A percentile compares a stretch with the other conserved stretches of the same genome.
phyloP scores from a whole-genome alignment of 495 filamentous ascomycete species.

The Beverwykella pulmonaria region DNA sequence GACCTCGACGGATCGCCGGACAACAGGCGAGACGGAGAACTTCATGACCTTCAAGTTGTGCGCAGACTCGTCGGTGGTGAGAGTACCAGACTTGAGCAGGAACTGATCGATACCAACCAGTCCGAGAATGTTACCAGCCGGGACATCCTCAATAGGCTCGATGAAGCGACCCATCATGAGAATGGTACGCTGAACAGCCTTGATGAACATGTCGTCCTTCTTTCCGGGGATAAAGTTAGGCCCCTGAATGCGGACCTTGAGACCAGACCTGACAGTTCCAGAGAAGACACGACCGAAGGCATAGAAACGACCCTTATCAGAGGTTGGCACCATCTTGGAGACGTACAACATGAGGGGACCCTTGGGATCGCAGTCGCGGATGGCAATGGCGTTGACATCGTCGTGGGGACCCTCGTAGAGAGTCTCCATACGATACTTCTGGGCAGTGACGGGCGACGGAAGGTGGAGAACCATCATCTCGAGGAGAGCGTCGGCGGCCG shows the following conservation, averaged over 20 bases:
- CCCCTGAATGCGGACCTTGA: slow-evolving; percentile 99
- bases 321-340: slow-evolving; percentile 99
- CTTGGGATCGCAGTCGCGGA: slow-evolving; percentile 97
- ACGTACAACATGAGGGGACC: slow-evolving; percentile 99
- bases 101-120: slow-evolving; percentile 99
- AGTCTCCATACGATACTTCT: slow-evolving; percentile 98
- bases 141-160: slow-evolving; percentile 98
- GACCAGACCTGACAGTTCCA: slow-evolving; percentile 92
- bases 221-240: slow-evolving; percentile 97
- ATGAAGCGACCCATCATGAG: slow-evolving; percentile 99
- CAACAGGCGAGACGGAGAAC: slow-evolving; percentile 99
- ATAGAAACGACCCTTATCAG: slow-evolving; percentile 99
- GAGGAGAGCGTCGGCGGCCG: slow-evolving; percentile 94
- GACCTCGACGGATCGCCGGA: slow-evolving; percentile 97
- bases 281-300: slow-evolving; percentile 99
- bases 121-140: slow-evolving; percentile 98
- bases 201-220: slow-evolving; percentile 99
- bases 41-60: slow-evolving; percentile 99
- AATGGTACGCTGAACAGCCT: slow-evolving; percentile 99
- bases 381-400: slow-evolving; percentile 88
- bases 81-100: slow-evolving; percentile 99
- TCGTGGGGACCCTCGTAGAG: slow-evolving; percentile 96
- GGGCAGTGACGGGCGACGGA: slow-evolving; percentile 91
- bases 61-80: slow-evolving; percentile 94
- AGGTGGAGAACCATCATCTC: slow-evolving; percentile 99